Base-by-base conservation (phyloP, 495 filamentous ascomycete species). In the Neurospora sp. region DNA sequence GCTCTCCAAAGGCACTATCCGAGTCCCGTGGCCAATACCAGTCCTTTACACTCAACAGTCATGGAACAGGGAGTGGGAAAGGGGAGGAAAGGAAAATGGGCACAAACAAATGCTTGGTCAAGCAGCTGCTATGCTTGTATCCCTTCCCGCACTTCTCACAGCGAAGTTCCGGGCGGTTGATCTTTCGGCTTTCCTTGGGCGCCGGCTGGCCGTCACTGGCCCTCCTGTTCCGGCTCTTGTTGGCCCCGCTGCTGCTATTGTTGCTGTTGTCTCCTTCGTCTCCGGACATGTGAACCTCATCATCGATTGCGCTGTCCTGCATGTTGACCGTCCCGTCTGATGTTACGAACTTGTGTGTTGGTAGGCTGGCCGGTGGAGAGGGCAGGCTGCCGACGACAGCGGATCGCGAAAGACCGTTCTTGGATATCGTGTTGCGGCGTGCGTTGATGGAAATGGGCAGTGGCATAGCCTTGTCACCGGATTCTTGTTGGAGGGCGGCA, bases 71-170 rank as follows among this genome's bases (percentile, higher is more conserved):
- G 72, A 74, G 71, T 74, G 82, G 81, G 80, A 82, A 83, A 82
- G 80, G 81, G 81, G 77, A 79, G 81, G 79, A 75, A 76, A 78
- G 78, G 83, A 85, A 82, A 85, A 82, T 84, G 88, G 86, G 87
- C 89, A 98, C 96, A 90, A 91, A 99, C 96, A 98, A 93, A 91
- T 99, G 96, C 89, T 99, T 99, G 82, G 93, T 96, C 86, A 99
- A 90, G 91, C 96, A 99, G 87, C 96, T 98, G 90, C 95, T 95
- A 89, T 99, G 96, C 91, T 99, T 99, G 90, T 99, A 99, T 84
- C 93, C 94, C 88, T 99, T 99, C 82, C 96, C 96, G 87, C 96
- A 99, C 83, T 93, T 96, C 79, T 98, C 94, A 85, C 96, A 99
- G 83, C 93, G 92, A 79, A 99, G 87, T 80, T 98, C 95, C 76